Evolutionary conservation across 495 filamentous ascomycete species (phyloP).

Genomic region (Evansstolkia leycettana): DNA sequence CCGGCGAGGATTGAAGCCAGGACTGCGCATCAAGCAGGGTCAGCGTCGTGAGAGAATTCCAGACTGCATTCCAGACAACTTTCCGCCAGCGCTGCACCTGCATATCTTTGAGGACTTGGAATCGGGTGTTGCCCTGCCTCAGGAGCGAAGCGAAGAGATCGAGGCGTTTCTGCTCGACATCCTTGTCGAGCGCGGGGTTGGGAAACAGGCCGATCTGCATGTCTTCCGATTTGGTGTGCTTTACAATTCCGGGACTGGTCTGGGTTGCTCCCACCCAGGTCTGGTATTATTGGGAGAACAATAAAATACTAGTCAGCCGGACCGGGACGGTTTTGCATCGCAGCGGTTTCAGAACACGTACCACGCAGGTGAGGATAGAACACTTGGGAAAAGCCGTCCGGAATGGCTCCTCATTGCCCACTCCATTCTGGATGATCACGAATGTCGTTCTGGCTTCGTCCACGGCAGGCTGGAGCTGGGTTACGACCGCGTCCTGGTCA

Average conservation of each 20-base stretch:
- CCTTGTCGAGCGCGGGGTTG: slow-evolving; percentile 13
- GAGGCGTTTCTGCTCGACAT: slow-evolving; percentile 19
- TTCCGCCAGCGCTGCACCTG: slow-evolving; percentile 41
- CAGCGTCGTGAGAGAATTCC: slow-evolving; percentile 40
- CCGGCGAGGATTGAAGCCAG: slow-evolving; percentile 31
- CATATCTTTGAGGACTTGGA: slow-evolving; percentile 28
- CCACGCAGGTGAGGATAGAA: slow-evolving; percentile 21
- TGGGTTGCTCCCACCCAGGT: slow-evolving; percentile 41
- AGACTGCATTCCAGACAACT: slow-evolving; percentile 42
- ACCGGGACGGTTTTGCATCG: too few relatives aligned
- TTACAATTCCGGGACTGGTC: slow-evolving; percentile 27
- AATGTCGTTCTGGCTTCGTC: slow-evolving; percentile 5
- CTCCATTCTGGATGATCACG: slow-evolving; percentile 26
- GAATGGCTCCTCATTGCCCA: slow-evolving; percentile 25
- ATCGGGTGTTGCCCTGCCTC: slow-evolving; percentile 21
- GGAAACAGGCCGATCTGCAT: slow-evolving; percentile 34
- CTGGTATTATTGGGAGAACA: slow-evolving; percentile 6
- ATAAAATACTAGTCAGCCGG: background rate
- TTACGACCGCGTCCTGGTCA: slow-evolving; percentile 22
- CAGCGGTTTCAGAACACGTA: slow-evolving; percentile 3
- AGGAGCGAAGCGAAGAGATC: slow-evolving; percentile 27
- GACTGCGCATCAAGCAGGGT: slow-evolving; percentile 17
- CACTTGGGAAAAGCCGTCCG: slow-evolving; percentile 12
- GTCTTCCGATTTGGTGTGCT: slow-evolving; percentile 35
- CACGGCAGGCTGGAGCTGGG: slow-evolving; percentile 26